phyloP scores from a whole-genome alignment of 768 basidiomycete genomes.

The Amanita pallidorosea region DNA sequence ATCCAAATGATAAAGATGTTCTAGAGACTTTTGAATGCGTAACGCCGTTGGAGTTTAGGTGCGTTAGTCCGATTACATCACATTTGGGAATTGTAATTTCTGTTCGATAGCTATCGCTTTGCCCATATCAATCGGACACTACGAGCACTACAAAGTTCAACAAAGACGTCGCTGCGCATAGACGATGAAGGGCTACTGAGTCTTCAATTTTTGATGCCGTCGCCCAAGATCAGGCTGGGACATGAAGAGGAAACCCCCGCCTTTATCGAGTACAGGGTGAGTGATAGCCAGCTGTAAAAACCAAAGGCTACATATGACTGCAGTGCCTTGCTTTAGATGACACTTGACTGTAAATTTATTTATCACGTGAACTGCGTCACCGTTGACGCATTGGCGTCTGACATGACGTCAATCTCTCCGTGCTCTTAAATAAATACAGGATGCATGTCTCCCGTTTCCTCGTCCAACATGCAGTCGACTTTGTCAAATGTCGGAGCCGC shows the following conservation, averaged over 20 bases:
- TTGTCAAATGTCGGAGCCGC: neutral
- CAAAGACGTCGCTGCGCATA: constrained; percentile 83
- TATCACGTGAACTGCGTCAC: neutral
- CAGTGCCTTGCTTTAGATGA: constrained; percentile 6
- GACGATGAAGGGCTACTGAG: constrained; percentile 76
- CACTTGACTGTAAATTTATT: neutral
- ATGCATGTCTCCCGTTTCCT: neutral
- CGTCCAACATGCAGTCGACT: neutral
- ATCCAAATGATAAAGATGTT: constrained; percentile 86
- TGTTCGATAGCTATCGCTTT: constrained; percentile 63
- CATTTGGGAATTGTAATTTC: neutral
- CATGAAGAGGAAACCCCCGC: constrained; percentile 36
- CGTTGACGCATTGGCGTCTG: neutral
- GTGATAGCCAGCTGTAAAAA: constrained; percentile 14
- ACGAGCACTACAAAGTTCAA: constrained; percentile 71
- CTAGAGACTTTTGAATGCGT: constrained; percentile 84
- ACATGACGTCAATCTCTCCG: neutral
- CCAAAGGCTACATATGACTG: neutral
- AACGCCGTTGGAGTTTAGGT: constrained; percentile 63
- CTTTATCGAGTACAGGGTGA: constrained; percentile 83
- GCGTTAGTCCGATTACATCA: constrained; percentile 6
- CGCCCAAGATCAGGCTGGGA: constrained; percentile 28
- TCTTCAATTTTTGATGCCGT: constrained; percentile 83
- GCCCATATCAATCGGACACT: constrained; percentile 62
- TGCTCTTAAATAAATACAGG: constrained; percentile 1